phyloP scores from a whole-genome alignment of 106 monocot species.

The Alisma plantagoaquatica region DNA sequence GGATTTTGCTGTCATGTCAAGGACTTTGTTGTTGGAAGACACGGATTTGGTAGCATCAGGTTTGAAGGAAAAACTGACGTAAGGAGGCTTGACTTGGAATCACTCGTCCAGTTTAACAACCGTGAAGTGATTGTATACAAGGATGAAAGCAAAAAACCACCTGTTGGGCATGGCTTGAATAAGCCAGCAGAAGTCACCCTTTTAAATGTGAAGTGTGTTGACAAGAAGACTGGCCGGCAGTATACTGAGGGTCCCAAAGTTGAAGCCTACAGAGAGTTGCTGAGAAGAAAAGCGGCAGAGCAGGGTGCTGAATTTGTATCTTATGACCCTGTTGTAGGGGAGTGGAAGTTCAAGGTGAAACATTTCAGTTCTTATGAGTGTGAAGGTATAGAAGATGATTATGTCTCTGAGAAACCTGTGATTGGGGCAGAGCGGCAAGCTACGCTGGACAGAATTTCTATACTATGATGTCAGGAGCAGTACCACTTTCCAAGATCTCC shows the following conservation, averaged over 20 bases:
- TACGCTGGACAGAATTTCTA: no score
- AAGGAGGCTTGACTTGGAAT: constrained; percentile 71
- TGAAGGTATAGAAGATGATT: no score
- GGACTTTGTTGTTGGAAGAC: constrained; percentile 74
- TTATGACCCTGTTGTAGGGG: constrained; percentile 57
- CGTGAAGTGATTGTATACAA: constrained; percentile 86
- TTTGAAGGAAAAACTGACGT: constrained; percentile 78
- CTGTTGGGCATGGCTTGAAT: constrained; percentile 85
- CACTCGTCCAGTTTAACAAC: constrained; percentile 71
- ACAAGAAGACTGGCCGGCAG: constrained; percentile 74
- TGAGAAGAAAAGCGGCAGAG: constrained; percentile 57
- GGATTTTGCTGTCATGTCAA: constrained; percentile 67
- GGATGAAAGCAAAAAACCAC: constrained; percentile 79
- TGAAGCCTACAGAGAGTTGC: constrained; percentile 70
- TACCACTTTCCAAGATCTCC: no score
- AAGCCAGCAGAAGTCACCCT: constrained; percentile 85
- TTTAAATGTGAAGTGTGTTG: constrained; percentile 71
- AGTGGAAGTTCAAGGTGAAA: constrained; percentile 89
- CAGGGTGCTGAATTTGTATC: constrained; percentile 90
- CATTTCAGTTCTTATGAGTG: constrained; percentile 79
- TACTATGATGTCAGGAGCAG: no score
- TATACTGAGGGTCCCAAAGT: constrained; percentile 62
- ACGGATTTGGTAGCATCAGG: constrained; percentile 74
- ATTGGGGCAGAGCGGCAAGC: no score
- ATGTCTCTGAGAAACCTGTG: no score